Base-by-base conservation (phyloP, 495 filamentous ascomycete genomes). In the Umbilicaria muhlenbergii region DNA sequence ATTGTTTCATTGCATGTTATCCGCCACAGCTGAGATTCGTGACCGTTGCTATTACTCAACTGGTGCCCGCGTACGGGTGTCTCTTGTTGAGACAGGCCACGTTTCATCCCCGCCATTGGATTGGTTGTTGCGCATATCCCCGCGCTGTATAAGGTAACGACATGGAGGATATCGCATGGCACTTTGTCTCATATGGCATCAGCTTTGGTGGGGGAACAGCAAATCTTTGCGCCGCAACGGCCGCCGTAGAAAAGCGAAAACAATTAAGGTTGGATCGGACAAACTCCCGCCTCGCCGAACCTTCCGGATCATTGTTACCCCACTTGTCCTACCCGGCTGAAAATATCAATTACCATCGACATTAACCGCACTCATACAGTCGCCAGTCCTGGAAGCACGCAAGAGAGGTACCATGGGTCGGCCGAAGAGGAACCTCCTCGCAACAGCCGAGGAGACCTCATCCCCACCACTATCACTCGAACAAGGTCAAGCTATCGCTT, bases 401-500 rank as follows among this genome's bases (percentile, higher is more conserved):
- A n/a, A 10, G 13, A 16, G 11, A 55, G 24, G 24, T 6, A 10
- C 13, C 47, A 91, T 89, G 84, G 76, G 69, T 19, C 78, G 77
- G 36, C 78, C 83, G 47, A 82, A 81, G 57, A 77, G 85, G 54
- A 78, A 77, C 47, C 56, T 89, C 16, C 68, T 76, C 36, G 81
- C 83, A 12, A 81, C 81, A 18, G 80, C 78, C 17, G 73, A 84
- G 55, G 76, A 80, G 54, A 88, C 84, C 0, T 62, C 72, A 36
- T 80, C 77, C 14, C 88, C 89, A 2, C 84, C 86, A 3, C 62
- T 72, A 44, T 64, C 71, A 31, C 68, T 96, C 32, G 62, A 75
- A 2, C 43, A 65, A 10, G 67, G 67, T 15, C 82, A 94, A 43
- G 66, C 66, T 18, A 77, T 96, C 49, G 80, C 81, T 7, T 79